phyloP scores from a whole-genome alignment of 257 asterid species.

The Solanum phureja region DNA sequence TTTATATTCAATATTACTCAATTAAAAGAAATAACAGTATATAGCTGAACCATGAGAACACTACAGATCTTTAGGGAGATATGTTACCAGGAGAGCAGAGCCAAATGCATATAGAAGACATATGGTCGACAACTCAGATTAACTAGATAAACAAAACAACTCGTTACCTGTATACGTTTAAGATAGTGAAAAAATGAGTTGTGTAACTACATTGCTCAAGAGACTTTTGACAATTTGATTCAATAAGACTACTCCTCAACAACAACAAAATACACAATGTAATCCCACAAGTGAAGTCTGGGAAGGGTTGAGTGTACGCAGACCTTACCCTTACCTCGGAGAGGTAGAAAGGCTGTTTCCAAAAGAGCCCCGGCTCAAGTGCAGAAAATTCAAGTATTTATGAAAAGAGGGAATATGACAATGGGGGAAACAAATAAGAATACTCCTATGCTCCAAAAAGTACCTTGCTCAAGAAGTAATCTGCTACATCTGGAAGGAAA shows the following conservation, averaged over 20 bases:
- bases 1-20: background rate
- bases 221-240: background rate
- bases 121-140: background rate
- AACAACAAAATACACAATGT: background rate
- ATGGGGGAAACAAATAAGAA: background rate
- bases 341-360: background rate
- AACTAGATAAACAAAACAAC: background rate
- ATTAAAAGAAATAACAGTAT: background rate
- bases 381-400: background rate
- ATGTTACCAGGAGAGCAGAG: background rate
- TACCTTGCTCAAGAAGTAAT: constrained; percentile 89
- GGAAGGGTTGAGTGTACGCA: background rate
- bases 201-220: background rate
- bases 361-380: background rate
- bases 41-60: background rate
- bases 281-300: background rate
- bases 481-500: constrained; percentile 87
- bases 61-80: background rate
- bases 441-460: background rate
- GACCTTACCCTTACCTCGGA: background rate
- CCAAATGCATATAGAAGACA: background rate
- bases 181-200: background rate
- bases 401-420: background rate
- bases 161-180: background rate
- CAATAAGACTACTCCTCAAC: background rate